Conservation (phyloP, 78 protist genomes). For the Monocercomonoides exilis region DNA sequence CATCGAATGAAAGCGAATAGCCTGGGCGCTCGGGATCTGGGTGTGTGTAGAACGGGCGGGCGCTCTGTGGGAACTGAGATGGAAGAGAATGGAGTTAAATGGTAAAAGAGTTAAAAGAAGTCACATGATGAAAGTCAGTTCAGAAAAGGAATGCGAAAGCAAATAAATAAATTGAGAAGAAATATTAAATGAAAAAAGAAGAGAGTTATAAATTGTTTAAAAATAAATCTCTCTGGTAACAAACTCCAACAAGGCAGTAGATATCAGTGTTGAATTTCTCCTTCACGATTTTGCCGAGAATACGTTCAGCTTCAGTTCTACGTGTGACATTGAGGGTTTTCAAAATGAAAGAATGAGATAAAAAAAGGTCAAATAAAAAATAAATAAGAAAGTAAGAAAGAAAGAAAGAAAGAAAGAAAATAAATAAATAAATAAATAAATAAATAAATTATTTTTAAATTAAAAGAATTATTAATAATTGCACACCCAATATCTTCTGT, state of each 20-base stretch:
- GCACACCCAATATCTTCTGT: background rate
- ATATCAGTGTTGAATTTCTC: constrained; percentile 81
- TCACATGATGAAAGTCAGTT: no score
- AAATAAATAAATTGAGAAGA: no score
- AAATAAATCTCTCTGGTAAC: constrained; percentile 76
- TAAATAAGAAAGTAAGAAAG: background rate
- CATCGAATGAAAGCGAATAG: constrained; percentile 91
- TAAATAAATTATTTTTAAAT: background rate
- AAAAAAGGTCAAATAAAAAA: background rate
- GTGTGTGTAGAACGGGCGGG: constrained; percentile 99
- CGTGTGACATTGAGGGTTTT: constrained; percentile 34
- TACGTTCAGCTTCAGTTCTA: constrained; percentile 62
- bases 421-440: background rate
- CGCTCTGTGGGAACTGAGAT: constrained; percentile 7
- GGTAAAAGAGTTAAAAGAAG: no score
- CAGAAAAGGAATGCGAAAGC: no score
- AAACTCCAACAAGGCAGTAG: constrained; percentile 84
- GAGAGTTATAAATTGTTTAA: constrained; percentile 11
- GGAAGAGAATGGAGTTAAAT: no score
- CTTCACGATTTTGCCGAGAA: constrained; percentile 78
- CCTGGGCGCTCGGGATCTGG: constrained; percentile 63
- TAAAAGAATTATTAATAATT: no score
- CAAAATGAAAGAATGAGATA: background rate
- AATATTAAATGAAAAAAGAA: no score
- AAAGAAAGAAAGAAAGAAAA: no score